These are phyloP conservation scores for Fusarium sp. DNA, from an alignment of 2,329 filamentous ascomycete species.

Conservation along the genomic window DNA sequence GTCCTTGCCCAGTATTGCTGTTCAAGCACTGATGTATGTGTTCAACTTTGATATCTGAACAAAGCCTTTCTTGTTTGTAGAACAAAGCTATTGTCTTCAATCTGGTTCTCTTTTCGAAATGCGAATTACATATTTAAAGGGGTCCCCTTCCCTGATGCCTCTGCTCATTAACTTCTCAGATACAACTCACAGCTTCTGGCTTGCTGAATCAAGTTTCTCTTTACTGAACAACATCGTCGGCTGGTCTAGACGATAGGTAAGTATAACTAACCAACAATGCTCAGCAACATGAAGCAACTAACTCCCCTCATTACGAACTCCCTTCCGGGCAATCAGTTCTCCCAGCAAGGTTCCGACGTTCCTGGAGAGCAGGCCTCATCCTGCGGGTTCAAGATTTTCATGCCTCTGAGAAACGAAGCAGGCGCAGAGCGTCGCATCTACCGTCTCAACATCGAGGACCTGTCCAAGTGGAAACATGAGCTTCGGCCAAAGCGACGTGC, in stretches of 20 bases:
- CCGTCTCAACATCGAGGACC: conserved; percentile 17
- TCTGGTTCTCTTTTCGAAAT: fast-evolving
- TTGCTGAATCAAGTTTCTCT: conserved; percentile 5
- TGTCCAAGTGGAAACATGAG: conserved; percentile 11
- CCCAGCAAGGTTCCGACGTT: conserved; percentile 1
- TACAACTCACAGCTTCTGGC: not conserved
- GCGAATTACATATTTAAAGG: not conserved
- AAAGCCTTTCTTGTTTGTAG: not conserved
- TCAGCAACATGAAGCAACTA: not conserved
- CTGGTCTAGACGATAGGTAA: not conserved
- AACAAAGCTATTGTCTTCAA: not conserved
- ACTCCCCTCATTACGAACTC: not conserved
- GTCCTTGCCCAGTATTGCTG: not conserved
- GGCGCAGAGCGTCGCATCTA: not conserved
- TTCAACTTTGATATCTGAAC: not conserved
- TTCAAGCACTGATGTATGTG: not conserved
- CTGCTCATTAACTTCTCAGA: not conserved
- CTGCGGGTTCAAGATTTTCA: conserved; percentile 9
- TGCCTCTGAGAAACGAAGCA: conserved; percentile 2
- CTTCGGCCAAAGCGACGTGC: not conserved
- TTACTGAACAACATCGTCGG: not conserved
- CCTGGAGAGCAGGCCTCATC: not conserved
- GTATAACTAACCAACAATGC: not conserved
- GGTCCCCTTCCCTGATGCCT: not conserved
- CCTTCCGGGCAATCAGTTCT: not conserved